Base-by-base conservation (phyloP, 1,284 basidiomycete genomes). In the Trichosporon faecale region DNA sequence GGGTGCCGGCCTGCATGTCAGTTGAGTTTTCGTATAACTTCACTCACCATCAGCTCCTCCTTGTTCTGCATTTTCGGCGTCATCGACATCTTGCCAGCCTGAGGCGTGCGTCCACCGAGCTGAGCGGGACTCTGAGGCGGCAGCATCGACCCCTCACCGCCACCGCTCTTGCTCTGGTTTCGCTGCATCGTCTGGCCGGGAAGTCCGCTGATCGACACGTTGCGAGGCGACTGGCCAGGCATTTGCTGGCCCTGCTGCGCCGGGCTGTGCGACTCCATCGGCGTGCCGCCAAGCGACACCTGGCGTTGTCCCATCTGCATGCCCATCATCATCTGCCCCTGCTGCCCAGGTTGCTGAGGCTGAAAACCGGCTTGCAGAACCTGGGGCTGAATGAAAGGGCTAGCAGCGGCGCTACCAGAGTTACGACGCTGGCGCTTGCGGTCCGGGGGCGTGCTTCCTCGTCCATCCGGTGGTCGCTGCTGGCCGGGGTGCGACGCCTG, bases 71-170 rank as follows among this genome's bases (percentile, higher is more conserved):
- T 74, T 64, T 74, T 74, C 1, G 70, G 69, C 31, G 73, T 70
- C 67, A 74, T 70, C 18, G 66, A 49, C 25, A 72, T 27, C 44
- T 72, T 68, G 21, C 55, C 66, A 16, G 66, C 57, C 6, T 74
- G 74, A 64, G 78, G 79, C 0, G 79, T 61, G 77, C 31, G 79
- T 80, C 33, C 73, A 75, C 35, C 76, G 67, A 44, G 72, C 69
- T 27, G 74, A 44, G 77, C 79, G 1, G 79, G 80, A 67, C 75
- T 76, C 44, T 80, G 78, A 27, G 81, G 81, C 3, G 81, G 80
- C 25, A 79, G 74, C 81, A 81, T 81, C 18, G 78, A 74, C 8
- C 78, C 78, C 49, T 74, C 72, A 23, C 63, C 66, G 14, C 65
- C 68, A 4, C 69, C 72, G 18, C 74, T 75, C 68, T 79, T 78